Evolutionary conservation across 108 stramenopile genomes (phyloP).

Genomic region (Cyclotella kingstonii): DNA sequence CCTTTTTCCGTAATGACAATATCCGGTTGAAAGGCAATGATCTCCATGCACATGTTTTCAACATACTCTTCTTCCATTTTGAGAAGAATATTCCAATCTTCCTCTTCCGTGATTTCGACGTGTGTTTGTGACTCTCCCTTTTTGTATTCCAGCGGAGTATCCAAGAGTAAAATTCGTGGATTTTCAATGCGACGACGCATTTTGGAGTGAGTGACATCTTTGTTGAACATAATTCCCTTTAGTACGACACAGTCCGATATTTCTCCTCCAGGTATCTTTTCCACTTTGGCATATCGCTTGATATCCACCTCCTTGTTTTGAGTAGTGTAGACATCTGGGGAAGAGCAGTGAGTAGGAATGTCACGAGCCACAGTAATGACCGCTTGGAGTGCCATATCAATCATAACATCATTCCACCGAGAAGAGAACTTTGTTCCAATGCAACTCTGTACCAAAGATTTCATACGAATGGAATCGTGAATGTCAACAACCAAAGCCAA

Average conservation of each 20-base stretch:
- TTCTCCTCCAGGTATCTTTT: constrained; percentile 99
- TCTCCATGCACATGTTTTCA: constrained; percentile 98
- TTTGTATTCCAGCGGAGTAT: constrained; percentile 99
- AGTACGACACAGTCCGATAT: constrained; percentile 91
- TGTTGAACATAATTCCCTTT: constrained; percentile 99
- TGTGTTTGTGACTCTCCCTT: constrained; percentile 99
- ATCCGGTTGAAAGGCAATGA: constrained; percentile 97
- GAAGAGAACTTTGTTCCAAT: constrained; percentile 98
- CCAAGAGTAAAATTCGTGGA: constrained; percentile 96
- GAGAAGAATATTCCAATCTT: constrained; percentile 98
- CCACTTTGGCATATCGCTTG: constrained; percentile 99
- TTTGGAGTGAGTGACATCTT: constrained; percentile 97
- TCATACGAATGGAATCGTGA: constrained; percentile 81
- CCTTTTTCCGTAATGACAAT: constrained; percentile 99
- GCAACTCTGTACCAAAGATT: constrained; percentile 85
- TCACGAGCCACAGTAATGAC: constrained; percentile 84
- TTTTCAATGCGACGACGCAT: constrained; percentile 98
- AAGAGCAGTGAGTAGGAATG: constrained; percentile 10
- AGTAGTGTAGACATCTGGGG: constrained; percentile 33
- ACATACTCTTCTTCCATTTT: constrained; percentile 99
- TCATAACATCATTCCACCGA: constrained; percentile 96
- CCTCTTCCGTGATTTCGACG: constrained; percentile 98
- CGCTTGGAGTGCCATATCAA: constrained; percentile 97
- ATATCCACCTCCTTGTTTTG: constrained; percentile 91
- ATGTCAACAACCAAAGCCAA: constrained; percentile 87